Conservation (phyloP, 129 eudicot genomes). For the Smallanthus sonchifolius region DNA sequence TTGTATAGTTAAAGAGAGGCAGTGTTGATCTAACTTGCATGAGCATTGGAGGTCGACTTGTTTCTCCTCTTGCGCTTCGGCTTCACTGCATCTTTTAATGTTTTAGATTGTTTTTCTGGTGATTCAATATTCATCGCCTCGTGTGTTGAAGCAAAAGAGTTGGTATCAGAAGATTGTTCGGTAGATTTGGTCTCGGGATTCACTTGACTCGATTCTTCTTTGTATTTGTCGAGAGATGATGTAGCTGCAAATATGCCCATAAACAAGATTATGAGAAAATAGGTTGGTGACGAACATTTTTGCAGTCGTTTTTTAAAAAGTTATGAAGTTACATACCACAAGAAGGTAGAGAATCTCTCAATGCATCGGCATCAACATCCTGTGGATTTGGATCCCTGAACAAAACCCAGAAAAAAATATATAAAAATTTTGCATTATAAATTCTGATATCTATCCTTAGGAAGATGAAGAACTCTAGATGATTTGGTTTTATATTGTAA, state of each 20-base stretch:
- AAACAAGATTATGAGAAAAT: neutral
- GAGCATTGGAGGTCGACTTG: slow-evolving; percentile 31
- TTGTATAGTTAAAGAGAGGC: neutral
- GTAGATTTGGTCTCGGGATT: slow-evolving; percentile 13
- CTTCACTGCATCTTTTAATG: slow-evolving; percentile 71
- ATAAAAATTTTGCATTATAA: neutral
- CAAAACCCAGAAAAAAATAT: neutral
- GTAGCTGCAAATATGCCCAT: slow-evolving; percentile 20
- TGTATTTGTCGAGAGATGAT: slow-evolving; percentile 23
- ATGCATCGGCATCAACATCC: slow-evolving; percentile 52
- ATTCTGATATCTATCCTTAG: neutral
- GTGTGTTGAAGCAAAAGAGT: slow-evolving; percentile 20
- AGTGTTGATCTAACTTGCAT: slow-evolving; percentile 14
- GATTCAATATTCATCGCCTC: slow-evolving; percentile 17
- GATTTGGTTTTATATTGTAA: neutral
- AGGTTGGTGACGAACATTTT: neutral
- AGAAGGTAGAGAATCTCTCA: slow-evolving; percentile 50
- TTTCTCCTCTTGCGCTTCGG: slow-evolving; percentile 65
- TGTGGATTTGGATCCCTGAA: slow-evolving; percentile 77
- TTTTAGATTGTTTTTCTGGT: slow-evolving; percentile 29
- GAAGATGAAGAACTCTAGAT: neutral
- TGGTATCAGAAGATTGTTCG: slow-evolving; percentile 28
- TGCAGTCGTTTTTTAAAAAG: neutral
- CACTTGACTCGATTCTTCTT: slow-evolving; percentile 8
- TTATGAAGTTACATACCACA: slow-evolving; percentile 36